Evolutionary conservation across 352 stramenopile species (phyloP).

Genomic region (Plasmopara muralis): DNA sequence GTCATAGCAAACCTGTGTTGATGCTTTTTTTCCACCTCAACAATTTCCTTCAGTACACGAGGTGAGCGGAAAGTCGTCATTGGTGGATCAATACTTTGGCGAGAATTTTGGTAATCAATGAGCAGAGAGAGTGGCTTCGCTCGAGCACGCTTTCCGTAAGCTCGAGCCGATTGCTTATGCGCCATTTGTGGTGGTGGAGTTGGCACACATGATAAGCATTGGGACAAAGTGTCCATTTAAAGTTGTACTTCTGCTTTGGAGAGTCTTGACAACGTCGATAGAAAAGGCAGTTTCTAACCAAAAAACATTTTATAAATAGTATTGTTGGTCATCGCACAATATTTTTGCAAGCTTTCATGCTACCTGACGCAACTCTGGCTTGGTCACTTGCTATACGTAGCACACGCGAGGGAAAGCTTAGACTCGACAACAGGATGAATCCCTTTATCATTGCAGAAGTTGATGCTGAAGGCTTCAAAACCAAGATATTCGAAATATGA

Average conservation of each 20-base stretch:
- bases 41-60: constrained; percentile 27
- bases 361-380: not conserved
- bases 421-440: constrained; percentile 7
- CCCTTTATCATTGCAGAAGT: not conserved
- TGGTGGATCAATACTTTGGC: not conserved
- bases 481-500: constrained; percentile 25
- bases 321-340: not conserved
- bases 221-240: constrained; percentile 17
- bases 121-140: not conserved
- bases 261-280: too few relatives aligned
- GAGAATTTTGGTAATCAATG: not conserved
- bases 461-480: not conserved
- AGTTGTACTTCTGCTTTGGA: too few relatives aligned
- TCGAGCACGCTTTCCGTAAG: not conserved
- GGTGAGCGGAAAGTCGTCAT: constrained; percentile 27
- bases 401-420: constrained; percentile 8
- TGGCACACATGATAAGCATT: constrained; percentile 5
- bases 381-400: not conserved
- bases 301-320: too few relatives aligned
- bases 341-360: not conserved
- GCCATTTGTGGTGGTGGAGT: constrained; percentile 5
- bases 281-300: too few relatives aligned
- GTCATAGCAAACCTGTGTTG: constrained; percentile 8
- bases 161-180: constrained; percentile 29
- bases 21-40: constrained; percentile 23